Percentiles rank a stretch among this genome's conserved stretches.
phyloP scores from a whole-genome alignment of 176 grass and related monocot genomes.

The Aegilops bicornis region DNA sequence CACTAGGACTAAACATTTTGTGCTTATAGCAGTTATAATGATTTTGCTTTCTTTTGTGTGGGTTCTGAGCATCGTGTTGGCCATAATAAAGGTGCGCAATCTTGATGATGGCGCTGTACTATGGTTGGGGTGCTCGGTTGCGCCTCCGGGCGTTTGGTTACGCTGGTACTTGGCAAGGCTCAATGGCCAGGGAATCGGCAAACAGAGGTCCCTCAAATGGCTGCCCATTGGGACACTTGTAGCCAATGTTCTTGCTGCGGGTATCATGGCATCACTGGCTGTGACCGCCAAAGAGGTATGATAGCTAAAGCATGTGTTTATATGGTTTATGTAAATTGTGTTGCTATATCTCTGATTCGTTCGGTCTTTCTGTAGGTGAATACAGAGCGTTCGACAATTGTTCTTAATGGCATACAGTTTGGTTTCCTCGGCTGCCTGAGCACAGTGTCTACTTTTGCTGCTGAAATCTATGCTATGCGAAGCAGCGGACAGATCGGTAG shows the following conservation, averaged over 20 bases:
- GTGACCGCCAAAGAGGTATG: conserved; percentile 68
- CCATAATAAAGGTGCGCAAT: conserved; percentile 51
- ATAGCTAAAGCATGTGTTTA: not conserved
- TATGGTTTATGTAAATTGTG: conserved; percentile 4
- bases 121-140: conserved; percentile 77
- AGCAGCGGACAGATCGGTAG: conserved; percentile 67
- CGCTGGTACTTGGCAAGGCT: conserved; percentile 89
- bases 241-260: conserved; percentile 86
- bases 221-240: conserved; percentile 79
- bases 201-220: conserved; percentile 63
- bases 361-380: conserved; percentile 52
- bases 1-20: conserved; percentile 40
- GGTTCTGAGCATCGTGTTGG: conserved; percentile 63
- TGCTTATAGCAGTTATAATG: conserved; percentile 45
- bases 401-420: conserved; percentile 73
- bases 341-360: not conserved
- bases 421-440: conserved; percentile 93
- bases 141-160: conserved; percentile 81
- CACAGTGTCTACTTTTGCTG: conserved; percentile 92
- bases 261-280: conserved; percentile 71
- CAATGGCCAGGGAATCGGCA: conserved; percentile 75
- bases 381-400: conserved; percentile 42
- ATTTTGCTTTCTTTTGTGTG: conserved; percentile 56
- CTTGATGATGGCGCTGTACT: conserved; percentile 48
- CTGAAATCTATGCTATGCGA: conserved; percentile 89